A percentile compares a stretch with the other conserved stretches of the same genome.
Evolutionary conservation across 176 grass and related monocot species (phyloP).

Genomic region (Phyllostachys edulis): DNA sequence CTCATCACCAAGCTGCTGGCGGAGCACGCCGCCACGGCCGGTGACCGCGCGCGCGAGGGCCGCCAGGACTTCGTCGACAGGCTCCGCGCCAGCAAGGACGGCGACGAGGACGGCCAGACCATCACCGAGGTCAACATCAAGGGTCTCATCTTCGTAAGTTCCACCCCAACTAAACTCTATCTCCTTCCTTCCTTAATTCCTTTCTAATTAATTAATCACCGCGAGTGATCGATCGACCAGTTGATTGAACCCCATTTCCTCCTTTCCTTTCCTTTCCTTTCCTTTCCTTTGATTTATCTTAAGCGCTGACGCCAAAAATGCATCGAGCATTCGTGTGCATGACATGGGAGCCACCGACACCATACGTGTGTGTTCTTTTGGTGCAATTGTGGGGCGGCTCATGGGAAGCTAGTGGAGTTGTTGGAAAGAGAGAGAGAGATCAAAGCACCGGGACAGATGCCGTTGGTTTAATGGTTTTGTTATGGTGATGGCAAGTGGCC

Average conservation of each 20-base stretch:
- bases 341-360: not conserved
- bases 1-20: constrained; percentile 75
- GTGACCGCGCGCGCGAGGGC: constrained; percentile 48
- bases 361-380: not conserved
- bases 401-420: not conserved
- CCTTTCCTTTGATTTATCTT: not conserved
- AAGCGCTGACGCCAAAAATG: not conserved
- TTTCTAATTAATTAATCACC: not conserved
- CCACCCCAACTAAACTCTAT: not conserved
- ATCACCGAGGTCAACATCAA: constrained; percentile 86
- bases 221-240: not conserved
- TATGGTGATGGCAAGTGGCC: not conserved
- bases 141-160: constrained; percentile 85
- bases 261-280: not conserved
- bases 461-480: not conserved
- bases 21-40: constrained; percentile 61
- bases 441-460: not conserved
- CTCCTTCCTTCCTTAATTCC: too few relatives aligned
- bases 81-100: constrained; percentile 47
- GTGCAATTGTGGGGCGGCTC: not conserved
- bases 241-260: not conserved
- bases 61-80: constrained; percentile 70
- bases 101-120: constrained; percentile 58
- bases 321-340: not conserved
- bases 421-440: constrained; percentile 3